Conservation (phyloP, 139 green algal genomes). For the Chlamydomonas sphaeroides region DNA sequence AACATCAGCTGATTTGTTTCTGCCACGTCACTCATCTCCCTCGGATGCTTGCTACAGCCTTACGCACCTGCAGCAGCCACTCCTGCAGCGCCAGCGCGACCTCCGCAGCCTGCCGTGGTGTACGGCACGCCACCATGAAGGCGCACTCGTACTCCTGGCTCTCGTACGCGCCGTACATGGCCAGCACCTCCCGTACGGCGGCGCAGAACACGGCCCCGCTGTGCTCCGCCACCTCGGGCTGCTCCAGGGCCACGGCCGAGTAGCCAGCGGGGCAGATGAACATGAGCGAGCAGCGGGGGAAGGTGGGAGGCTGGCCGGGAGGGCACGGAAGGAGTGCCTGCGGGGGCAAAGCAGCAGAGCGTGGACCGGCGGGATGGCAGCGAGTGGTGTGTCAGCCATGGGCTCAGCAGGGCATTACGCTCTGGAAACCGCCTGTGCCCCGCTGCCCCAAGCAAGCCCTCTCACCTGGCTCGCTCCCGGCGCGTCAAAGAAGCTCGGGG, state of each 20-base stretch:
- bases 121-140: slow-evolving; percentile 43
- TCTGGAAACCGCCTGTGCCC: too few species aligned
- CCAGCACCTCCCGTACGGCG: slow-evolving; percentile 41
- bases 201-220: slow-evolving; percentile 46
- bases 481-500: slow-evolving; percentile 10
- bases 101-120: slow-evolving; percentile 9
- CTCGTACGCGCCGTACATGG: slow-evolving; percentile 49
- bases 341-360: too few species aligned
- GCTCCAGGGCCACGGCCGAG: neutral
- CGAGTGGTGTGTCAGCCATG: too few species aligned
- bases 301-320: neutral
- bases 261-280: slow-evolving; percentile 17
- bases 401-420: too few species aligned
- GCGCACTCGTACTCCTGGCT: slow-evolving; percentile 60
- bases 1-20: too few species aligned
- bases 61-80: slow-evolving; percentile 33
- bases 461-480: neutral
- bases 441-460: too few species aligned
- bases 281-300: slow-evolving; percentile 6
- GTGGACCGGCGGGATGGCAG: too few species aligned
- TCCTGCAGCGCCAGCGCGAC: slow-evolving; percentile 25
- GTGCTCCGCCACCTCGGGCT: slow-evolving; percentile 27
- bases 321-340: slow-evolving; percentile 1
- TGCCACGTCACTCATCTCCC: too few species aligned
- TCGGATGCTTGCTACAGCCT: too few species aligned